Conservation (phyloP, 805 yeast genomes). For the Saccharomyces jurei region DNA sequence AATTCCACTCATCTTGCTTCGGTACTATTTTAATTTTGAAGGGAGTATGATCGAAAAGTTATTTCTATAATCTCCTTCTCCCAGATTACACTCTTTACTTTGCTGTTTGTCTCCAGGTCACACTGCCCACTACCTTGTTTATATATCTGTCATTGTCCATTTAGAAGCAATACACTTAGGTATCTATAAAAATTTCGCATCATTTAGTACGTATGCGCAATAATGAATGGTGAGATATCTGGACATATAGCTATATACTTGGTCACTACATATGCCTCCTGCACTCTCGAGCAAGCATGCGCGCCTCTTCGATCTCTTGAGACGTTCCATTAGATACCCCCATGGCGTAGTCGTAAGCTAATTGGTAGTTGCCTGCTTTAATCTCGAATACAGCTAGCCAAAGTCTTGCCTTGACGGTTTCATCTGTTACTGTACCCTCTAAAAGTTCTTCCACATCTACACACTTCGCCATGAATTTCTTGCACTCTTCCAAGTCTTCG, state of each 20-base stretch:
- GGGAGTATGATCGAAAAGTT: not conserved
- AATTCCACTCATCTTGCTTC: constrained; percentile 5
- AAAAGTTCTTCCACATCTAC: constrained; percentile 50
- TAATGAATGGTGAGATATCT: not conserved
- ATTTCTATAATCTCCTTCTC: not conserved
- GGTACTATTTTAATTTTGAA: not conserved
- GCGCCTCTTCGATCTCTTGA: constrained; percentile 82
- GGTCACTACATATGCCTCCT: constrained; percentile 34
- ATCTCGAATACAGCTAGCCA: constrained; percentile 78
- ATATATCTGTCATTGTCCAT: not conserved
- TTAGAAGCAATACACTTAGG: not conserved
- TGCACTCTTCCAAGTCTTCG: constrained; percentile 46
- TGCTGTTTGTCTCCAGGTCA: not conserved
- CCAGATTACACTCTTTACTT: not conserved
- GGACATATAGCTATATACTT: not conserved
- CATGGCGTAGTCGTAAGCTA: constrained; percentile 66
- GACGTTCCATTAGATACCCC: constrained; percentile 68
- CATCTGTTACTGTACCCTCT: constrained; percentile 57
- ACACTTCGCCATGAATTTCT: constrained; percentile 51
- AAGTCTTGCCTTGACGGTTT: constrained; percentile 68
- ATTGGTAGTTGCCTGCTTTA: constrained; percentile 46
- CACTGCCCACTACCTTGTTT: not conserved
- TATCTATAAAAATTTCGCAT: not conserved
- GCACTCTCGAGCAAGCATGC: constrained; percentile 74
- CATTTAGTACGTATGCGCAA: not conserved